Conservation (phyloP, 352 stramenopile species). For the Globisporangium nunn region DNA sequence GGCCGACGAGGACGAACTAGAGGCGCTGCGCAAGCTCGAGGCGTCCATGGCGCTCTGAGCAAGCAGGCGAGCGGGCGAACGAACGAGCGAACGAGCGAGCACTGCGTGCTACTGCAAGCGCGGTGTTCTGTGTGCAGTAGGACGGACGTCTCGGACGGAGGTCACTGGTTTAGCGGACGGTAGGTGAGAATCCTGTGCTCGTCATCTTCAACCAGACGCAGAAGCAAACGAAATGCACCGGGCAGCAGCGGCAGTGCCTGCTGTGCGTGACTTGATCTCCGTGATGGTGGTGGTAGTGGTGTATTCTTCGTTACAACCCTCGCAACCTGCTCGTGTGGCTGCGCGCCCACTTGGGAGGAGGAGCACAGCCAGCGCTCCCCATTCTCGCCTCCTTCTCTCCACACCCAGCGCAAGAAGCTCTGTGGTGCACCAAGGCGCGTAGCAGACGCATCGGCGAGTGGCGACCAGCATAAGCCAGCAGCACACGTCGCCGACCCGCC, state of each 20-base stretch:
- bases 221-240: not conserved
- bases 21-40: conserved; percentile 78
- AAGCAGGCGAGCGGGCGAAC: not conserved
- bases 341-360: not conserved
- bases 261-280: not conserved
- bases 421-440: not conserved
- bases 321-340: not conserved
- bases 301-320: not conserved
- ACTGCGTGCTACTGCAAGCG: not conserved
- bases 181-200: not conserved
- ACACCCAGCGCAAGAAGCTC: not conserved
- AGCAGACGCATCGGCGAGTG: too few relatives aligned
- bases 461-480: too few relatives aligned
- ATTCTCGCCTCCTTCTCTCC: not conserved
- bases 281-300: not conserved
- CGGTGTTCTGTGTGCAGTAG: not conserved
- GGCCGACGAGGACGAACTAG: conserved; percentile 78
- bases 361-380: not conserved
- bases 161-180: not conserved
- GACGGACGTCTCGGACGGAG: not conserved
- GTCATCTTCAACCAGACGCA: too few relatives aligned
- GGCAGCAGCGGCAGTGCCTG: not conserved
- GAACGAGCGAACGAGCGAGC: not conserved
- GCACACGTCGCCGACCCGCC: too few relatives aligned
- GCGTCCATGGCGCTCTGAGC: conserved; percentile 78